Evolutionary conservation across 768 basidiomycete species (phyloP).

Genomic region (Glaciozyma martinii): DNA sequence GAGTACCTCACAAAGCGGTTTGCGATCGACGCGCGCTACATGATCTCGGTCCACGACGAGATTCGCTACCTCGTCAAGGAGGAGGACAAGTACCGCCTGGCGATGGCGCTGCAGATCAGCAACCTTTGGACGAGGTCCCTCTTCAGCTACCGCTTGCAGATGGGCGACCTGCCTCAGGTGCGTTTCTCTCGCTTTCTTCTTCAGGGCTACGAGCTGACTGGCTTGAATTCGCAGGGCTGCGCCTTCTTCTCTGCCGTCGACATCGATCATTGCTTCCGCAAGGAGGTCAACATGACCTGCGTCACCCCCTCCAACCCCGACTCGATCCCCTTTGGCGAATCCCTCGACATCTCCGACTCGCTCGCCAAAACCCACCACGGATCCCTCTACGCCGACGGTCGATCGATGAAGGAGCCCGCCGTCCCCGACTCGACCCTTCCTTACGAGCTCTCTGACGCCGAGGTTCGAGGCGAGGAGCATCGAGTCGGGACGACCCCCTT

Average conservation of each 20-base stretch:
- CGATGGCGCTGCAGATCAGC: slow-evolving; percentile 85
- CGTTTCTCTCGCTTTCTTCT: not conserved
- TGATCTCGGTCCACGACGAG: slow-evolving; percentile 96
- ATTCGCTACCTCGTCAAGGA: slow-evolving; percentile 86
- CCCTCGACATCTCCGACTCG: slow-evolving; percentile 53
- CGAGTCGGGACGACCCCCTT: slow-evolving; percentile 61
- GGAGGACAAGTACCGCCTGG: slow-evolving; percentile 78
- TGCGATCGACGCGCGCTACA: slow-evolving; percentile 77
- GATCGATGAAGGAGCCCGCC: slow-evolving; percentile 46
- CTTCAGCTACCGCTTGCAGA: slow-evolving; percentile 85
- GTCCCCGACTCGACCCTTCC: not conserved
- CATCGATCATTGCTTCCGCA: slow-evolving; percentile 77
- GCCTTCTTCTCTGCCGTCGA: slow-evolving; percentile 98
- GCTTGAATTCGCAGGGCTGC: slow-evolving; percentile 38
- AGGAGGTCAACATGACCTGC: slow-evolving; percentile 94
- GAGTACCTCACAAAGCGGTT: slow-evolving; percentile 72
- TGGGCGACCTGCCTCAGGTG: slow-evolving; percentile 94
- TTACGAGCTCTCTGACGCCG: slow-evolving; percentile 39
- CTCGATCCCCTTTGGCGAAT: slow-evolving; percentile 80
- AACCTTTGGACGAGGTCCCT: slow-evolving; percentile 89
- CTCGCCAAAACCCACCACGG: slow-evolving; percentile 18
- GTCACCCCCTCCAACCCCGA: slow-evolving; percentile 82
- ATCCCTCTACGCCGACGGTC: slow-evolving; percentile 45
- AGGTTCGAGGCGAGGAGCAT: slow-evolving; percentile 52
- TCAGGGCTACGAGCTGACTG: not conserved